A percentile compares a stretch with the other conserved stretches of the same genome.
These are phyloP conservation scores for Lodderomyces margitis DNA, from an alignment of 1,139 yeast genomes.

Conservation along the genomic window DNA sequence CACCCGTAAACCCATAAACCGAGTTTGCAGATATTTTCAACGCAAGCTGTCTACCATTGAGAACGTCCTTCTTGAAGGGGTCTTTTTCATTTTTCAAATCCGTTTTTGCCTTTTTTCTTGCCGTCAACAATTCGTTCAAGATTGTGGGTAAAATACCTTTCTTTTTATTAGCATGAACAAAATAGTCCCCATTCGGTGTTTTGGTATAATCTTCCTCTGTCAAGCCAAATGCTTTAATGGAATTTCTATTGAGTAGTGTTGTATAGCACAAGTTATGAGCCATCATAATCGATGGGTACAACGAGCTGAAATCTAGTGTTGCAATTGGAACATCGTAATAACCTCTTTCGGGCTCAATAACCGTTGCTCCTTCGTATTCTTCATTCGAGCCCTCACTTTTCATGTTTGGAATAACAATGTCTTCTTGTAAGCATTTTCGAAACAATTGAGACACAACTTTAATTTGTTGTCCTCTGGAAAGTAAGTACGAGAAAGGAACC, in stretches of 20 bases:
- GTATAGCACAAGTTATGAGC: constrained; percentile 98
- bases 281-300: constrained; percentile 99
- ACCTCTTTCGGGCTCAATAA: constrained; percentile 93
- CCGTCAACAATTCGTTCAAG: constrained; percentile 80
- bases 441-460: constrained; percentile 94
- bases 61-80: constrained; percentile 88
- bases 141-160: constrained; percentile 92
- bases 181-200: constrained; percentile 92
- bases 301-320: constrained; percentile 93
- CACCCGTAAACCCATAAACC: constrained; percentile 98
- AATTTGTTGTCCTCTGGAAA: constrained; percentile 94
- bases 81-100: constrained; percentile 92
- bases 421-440: constrained; percentile 83
- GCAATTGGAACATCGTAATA: constrained; percentile 97
- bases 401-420: constrained; percentile 88
- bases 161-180: constrained; percentile 69
- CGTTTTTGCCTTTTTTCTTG: constrained; percentile 89
- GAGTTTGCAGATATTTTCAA: constrained; percentile 96
- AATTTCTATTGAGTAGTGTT: constrained; percentile 67
- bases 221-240: constrained; percentile 64
- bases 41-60: constrained; percentile 97
- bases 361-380: constrained; percentile 99
- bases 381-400: constrained; percentile 79
- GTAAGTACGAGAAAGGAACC: constrained; percentile 87
- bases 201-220: constrained; percentile 74